Percentiles rank a stretch among this genome's conserved stretches.
Conservation (phyloP, 2,329 filamentous ascomycete genomes). For the Beauveria asiatica region DNA sequence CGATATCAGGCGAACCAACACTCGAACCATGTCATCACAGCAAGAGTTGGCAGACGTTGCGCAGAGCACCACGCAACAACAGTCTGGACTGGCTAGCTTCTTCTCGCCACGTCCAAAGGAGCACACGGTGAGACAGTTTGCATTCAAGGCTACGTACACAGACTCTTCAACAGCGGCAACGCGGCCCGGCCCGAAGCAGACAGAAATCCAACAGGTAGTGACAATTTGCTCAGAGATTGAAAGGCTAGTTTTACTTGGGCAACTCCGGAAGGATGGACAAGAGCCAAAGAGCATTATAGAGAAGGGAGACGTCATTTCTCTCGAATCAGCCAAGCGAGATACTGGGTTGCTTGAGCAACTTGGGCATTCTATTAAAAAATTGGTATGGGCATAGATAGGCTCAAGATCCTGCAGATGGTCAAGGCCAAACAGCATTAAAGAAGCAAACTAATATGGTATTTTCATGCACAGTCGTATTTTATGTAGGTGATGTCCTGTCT, state of each 20-base stretch:
- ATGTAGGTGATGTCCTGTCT: slow-evolving; percentile 2
- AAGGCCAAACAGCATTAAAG: slow-evolving; percentile 6
- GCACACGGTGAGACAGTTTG: slow-evolving; percentile 34
- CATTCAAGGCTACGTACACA: slow-evolving; percentile 46
- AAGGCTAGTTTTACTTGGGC: slow-evolving; percentile 48
- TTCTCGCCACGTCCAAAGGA: slow-evolving; percentile 30
- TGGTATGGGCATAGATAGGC: slow-evolving; percentile 66
- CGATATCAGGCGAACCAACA: slow-evolving; percentile 74
- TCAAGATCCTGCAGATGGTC: slow-evolving; percentile 9
- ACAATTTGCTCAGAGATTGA: slow-evolving; percentile 71
- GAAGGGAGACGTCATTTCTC: slow-evolving; percentile 65
- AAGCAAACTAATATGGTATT: neutral
- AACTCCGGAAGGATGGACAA: slow-evolving; percentile 32
- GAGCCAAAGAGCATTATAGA: slow-evolving; percentile 41
- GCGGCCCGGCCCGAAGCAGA: slow-evolving; percentile 36
- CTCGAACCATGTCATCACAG: slow-evolving; percentile 61
- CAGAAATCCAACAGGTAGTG: slow-evolving; percentile 48
- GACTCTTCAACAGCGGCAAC: slow-evolving; percentile 48
- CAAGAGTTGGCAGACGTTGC: slow-evolving; percentile 21
- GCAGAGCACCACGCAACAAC: slow-evolving; percentile 17
- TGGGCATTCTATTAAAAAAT: slow-evolving; percentile 83
- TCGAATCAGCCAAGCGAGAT: slow-evolving; percentile 77
- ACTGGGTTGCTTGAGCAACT: slow-evolving; percentile 81
- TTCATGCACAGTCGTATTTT: neutral
- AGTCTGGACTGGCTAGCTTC: slow-evolving; percentile 32